Conservation (phyloP, 1,284 basidiomycete species). For the Tilletia caries region DNA sequence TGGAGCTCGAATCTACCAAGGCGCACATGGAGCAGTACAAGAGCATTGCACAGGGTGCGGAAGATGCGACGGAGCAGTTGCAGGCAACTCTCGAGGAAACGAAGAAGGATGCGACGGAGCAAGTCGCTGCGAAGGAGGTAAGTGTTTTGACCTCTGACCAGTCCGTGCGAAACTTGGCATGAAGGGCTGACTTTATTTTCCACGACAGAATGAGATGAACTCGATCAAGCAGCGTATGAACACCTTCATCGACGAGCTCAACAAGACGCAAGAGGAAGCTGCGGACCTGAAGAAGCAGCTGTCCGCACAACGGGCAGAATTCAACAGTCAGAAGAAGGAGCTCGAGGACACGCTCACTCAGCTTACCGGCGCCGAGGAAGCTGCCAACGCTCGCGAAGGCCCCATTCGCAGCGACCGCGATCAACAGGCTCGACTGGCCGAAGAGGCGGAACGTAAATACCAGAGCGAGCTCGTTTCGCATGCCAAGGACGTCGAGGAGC, state of each 20-base stretch:
- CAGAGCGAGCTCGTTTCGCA: conserved; percentile 75
- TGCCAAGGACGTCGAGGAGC: conserved; percentile 66
- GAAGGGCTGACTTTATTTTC: conserved; percentile 54
- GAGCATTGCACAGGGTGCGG: conserved; percentile 75
- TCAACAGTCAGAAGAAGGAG: conserved; percentile 63
- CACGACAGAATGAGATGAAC: conserved; percentile 64
- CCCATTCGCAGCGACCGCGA: conserved; percentile 47
- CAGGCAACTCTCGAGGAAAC: conserved; percentile 74
- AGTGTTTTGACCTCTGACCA: conserved; percentile 23
- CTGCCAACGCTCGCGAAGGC: conserved; percentile 61
- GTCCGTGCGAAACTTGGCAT: neutral
- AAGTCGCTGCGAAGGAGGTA: conserved; percentile 64
- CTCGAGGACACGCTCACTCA: conserved; percentile 50
- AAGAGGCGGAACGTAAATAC: conserved; percentile 77
- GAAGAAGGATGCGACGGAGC: conserved; percentile 31
- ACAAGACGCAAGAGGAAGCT: conserved; percentile 60
- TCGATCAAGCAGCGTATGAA: conserved; percentile 66
- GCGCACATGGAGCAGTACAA: conserved; percentile 77
- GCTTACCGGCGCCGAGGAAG: conserved; percentile 41
- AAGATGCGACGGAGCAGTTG: conserved; percentile 69
- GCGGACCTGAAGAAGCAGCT: conserved; percentile 65
- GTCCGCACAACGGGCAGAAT: conserved; percentile 62
- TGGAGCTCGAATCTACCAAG: conserved; percentile 56
- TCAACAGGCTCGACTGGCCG: conserved; percentile 66
- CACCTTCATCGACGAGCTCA: conserved; percentile 63